A percentile compares a stretch with the other conserved stretches of the same genome.
Conservation (phyloP, 1,139 yeast genomes). For the Chernovozyma aurita region DNA sequence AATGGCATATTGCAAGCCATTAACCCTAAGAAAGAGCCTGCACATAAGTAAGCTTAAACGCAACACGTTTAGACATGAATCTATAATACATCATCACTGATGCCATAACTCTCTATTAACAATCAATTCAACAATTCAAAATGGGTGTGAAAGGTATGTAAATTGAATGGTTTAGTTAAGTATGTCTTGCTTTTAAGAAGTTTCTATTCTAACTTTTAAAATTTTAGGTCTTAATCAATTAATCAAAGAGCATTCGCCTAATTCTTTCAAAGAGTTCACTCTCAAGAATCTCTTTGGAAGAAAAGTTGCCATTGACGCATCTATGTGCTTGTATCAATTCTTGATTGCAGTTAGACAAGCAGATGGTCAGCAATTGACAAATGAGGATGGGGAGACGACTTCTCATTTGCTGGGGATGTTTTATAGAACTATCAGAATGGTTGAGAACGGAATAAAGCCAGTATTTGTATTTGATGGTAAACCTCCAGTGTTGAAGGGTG, state of each 20-base stretch:
- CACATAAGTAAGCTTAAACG: too few species aligned
- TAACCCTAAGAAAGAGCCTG: too few species aligned
- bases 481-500: slow-evolving; percentile 89
- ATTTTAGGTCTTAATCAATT: slow-evolving; percentile 63
- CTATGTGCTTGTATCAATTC: slow-evolving; percentile 94
- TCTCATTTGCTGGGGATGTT: slow-evolving; percentile 95
- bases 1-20: too few species aligned
- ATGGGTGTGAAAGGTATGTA: slow-evolving; percentile 76
- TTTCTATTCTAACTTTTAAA: too few species aligned
- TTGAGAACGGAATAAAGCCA: slow-evolving; percentile 91
- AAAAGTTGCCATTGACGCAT: slow-evolving; percentile 86
- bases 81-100: not conserved
- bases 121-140: not conserved
- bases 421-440: slow-evolving; percentile 83
- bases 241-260: slow-evolving; percentile 85
- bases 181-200: not conserved
- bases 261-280: slow-evolving; percentile 71
- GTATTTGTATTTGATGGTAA: slow-evolving; percentile 96
- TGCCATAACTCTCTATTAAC: too few species aligned
- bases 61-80: too few species aligned
- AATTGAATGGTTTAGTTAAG: too few species aligned
- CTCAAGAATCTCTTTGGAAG: slow-evolving; percentile 87
- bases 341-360: slow-evolving; percentile 93
- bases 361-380: slow-evolving; percentile 91
- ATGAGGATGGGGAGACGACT: slow-evolving; percentile 89